phyloP scores from a whole-genome alignment of 2,329 filamentous ascomycete species.

The Myrmaecium sp. region DNA sequence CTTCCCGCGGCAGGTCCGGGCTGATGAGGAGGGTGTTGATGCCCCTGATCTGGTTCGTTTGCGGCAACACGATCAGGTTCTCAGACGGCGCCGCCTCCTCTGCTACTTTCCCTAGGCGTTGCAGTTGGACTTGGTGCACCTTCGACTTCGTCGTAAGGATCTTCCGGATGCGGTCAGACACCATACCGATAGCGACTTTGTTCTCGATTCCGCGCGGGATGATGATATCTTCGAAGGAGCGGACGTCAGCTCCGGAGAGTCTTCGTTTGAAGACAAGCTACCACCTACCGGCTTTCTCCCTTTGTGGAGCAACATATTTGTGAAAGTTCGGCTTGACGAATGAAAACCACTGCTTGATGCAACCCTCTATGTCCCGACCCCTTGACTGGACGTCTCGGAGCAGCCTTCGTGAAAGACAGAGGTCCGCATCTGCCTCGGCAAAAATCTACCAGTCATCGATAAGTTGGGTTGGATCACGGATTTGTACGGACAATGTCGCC shows the following conservation, averaged over 20 bases:
- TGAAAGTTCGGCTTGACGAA: constrained; percentile 97
- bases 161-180: constrained; percentile 80
- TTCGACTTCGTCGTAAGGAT: constrained; percentile 75
- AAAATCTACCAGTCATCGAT: constrained; percentile 55
- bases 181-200: constrained; percentile 84
- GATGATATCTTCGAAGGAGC: constrained; percentile 52
- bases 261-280: no score
- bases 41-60: constrained; percentile 64
- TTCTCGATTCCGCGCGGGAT: constrained; percentile 92
- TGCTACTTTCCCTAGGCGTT: constrained; percentile 54
- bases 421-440: constrained; percentile 87
- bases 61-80: constrained; percentile 56
- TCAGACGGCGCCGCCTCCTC: constrained; percentile 56
- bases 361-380: constrained; percentile 81
- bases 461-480: no score
- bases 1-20: constrained; percentile 60
- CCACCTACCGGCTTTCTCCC: constrained; percentile 58
- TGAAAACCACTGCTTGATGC: constrained; percentile 93
- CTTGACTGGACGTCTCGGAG: constrained; percentile 78
- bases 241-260: constrained; percentile 19
- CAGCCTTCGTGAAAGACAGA: constrained; percentile 76
- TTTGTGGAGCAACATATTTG: constrained; percentile 82
- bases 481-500: constrained; percentile 4
- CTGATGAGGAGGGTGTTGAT: constrained; percentile 88
- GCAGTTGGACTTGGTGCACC: constrained; percentile 63